Evolutionary conservation across 208 protist species (phyloP).

Genomic region (Leishmania tarentolae): DNA sequence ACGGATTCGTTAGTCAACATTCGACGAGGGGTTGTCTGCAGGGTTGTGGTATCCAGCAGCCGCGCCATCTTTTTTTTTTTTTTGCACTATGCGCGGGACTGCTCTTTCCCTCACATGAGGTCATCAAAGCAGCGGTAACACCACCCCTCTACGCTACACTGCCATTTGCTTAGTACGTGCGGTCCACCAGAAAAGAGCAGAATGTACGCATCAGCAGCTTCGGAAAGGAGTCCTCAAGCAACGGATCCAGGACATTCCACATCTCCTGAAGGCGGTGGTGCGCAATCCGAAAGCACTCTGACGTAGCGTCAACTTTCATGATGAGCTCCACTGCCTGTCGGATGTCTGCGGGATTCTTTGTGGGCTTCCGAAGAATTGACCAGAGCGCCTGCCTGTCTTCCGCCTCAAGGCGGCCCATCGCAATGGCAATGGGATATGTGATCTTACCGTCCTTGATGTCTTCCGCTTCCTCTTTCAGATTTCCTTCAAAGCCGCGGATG

Average conservation of each 20-base stretch:
- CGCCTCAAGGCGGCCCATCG: conserved; percentile 36
- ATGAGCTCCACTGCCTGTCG: conserved; percentile 32
- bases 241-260: conserved; percentile 45
- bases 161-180: conserved; percentile 20
- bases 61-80: background rate
- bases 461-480: conserved; percentile 45
- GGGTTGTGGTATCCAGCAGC: background rate
- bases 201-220: conserved; percentile 64
- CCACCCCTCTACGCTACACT: background rate
- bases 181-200: conserved; percentile 39
- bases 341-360: conserved; percentile 29
- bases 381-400: conserved; percentile 43
- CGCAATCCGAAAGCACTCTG: conserved; percentile 44
- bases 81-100: too few relatives aligned
- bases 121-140: background rate
- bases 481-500: conserved; percentile 40
- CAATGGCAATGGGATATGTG: conserved; percentile 62
- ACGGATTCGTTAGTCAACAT: background rate
- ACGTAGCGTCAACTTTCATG: conserved; percentile 26
- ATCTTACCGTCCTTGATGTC: conserved; percentile 64
- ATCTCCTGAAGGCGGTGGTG: conserved; percentile 30
- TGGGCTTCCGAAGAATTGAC: conserved; percentile 30
- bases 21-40: background rate
- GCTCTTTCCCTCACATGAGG: background rate
- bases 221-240: conserved; percentile 46